Percentiles rank a stretch among this genome's conserved stretches.
Conservation (phyloP, 2,329 filamentous ascomycete genomes). For the Penicillium sp. region DNA sequence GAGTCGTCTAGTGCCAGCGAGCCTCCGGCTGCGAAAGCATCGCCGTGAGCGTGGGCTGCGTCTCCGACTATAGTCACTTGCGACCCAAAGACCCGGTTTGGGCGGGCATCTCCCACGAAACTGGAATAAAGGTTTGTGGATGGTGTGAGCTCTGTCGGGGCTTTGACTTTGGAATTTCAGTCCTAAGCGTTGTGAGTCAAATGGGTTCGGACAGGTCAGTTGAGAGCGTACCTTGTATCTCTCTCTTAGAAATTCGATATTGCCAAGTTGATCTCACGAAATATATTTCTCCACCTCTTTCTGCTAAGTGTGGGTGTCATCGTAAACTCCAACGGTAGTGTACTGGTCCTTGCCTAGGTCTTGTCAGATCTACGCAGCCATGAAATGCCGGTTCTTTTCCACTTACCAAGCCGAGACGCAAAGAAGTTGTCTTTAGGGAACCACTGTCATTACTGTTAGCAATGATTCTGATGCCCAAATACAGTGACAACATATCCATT, state of each 20-base stretch:
- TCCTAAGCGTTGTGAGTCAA: conserved; percentile 27
- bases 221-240: conserved; percentile 22
- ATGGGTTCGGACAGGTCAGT: neutral
- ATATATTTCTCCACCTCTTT: conserved; percentile 30
- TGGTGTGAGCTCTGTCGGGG: conserved; percentile 43
- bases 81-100: conserved; percentile 43
- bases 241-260: conserved; percentile 36
- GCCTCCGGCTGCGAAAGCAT: conserved; percentile 31
- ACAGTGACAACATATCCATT: conserved; percentile 30
- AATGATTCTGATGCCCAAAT: neutral
- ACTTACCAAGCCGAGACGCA: conserved; percentile 41
- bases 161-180: conserved; percentile 45
- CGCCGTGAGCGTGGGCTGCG: conserved; percentile 32
- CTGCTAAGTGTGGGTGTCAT: conserved; percentile 38
- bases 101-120: conserved; percentile 39
- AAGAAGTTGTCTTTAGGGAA: conserved; percentile 45
- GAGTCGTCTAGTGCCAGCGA: conserved; percentile 34
- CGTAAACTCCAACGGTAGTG: conserved; percentile 43
- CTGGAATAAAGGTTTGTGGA: conserved; percentile 46
- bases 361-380: neutral
- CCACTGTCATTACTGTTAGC: conserved; percentile 32
- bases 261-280: conserved; percentile 42
- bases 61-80: conserved; percentile 30
- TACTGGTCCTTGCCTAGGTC: conserved; percentile 35
- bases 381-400: too few species aligned